Evolutionary conservation across 2,329 filamentous ascomycete genomes (phyloP).

Genomic region (Monosporascus sp.): DNA sequence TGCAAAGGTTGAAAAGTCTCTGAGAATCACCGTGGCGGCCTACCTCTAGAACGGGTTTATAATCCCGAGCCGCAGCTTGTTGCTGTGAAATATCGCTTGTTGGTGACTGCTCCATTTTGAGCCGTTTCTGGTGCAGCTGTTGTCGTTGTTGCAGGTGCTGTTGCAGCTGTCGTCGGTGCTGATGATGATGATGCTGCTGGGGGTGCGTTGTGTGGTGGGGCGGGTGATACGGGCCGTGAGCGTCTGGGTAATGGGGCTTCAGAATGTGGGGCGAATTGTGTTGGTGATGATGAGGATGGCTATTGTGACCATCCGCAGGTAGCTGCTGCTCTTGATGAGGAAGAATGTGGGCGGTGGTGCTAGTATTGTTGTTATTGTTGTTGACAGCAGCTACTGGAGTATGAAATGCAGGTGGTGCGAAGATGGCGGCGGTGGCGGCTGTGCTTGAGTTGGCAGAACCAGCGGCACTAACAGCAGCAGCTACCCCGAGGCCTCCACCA

Average conservation of each 20-base stretch:
- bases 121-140: constrained; percentile 4
- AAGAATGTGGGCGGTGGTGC: not conserved
- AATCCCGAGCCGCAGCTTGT: constrained; percentile 55
- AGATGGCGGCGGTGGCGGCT: constrained; percentile 10
- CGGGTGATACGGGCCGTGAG: constrained; percentile 7
- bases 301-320: constrained; percentile 1
- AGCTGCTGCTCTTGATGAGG: constrained; percentile 9
- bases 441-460: not conserved
- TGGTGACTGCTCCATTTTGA: constrained; percentile 33
- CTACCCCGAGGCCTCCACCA: constrained; percentile 10
- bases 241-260: constrained; percentile 6
- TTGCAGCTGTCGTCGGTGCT: constrained; percentile 8
- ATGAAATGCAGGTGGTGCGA: constrained; percentile 19
- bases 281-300: constrained; percentile 20
- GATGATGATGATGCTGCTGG: constrained; percentile 9
- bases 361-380: constrained; percentile 11
- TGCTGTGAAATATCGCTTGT: constrained; percentile 49
- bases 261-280: constrained; percentile 10
- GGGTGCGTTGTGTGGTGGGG: constrained; percentile 7
- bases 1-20: not conserved
- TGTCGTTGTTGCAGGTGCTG: constrained; percentile 7
- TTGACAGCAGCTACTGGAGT: constrained; percentile 7
- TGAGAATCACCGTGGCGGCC: constrained; percentile 13
- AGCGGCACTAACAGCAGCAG: constrained; percentile 2
- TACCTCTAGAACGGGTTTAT: constrained; percentile 53